phyloP scores from a whole-genome alignment of 768 basidiomycete species.

The Cystofilobasidium bisporidii region DNA sequence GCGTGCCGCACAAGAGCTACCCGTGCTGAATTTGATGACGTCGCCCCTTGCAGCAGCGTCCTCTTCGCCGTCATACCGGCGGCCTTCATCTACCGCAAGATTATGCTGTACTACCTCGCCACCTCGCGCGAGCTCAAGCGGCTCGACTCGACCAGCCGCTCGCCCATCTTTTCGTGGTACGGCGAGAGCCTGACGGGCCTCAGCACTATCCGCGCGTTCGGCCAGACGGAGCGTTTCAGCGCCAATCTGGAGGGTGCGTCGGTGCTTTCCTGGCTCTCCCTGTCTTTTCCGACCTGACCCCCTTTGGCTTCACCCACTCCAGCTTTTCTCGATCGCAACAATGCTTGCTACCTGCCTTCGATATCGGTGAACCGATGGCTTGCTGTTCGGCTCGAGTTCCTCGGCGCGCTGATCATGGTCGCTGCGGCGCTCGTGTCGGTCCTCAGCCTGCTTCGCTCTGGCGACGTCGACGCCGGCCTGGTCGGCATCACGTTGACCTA shows the following conservation, averaged over 20 bases:
- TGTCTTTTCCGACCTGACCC: not conserved
- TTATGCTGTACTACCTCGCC: slow-evolving; percentile 65
- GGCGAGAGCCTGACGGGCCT: slow-evolving; percentile 37
- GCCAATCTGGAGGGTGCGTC: not conserved
- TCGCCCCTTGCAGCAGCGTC: not conserved
- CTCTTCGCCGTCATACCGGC: not conserved
- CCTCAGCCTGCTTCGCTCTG: slow-evolving; percentile 58
- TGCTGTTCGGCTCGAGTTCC: slow-evolving; percentile 69
- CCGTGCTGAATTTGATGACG: not conserved
- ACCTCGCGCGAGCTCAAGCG: slow-evolving; percentile 41
- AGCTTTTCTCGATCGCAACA: slow-evolving; percentile 60
- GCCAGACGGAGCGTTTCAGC: slow-evolving; percentile 32
- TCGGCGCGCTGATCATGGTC: slow-evolving; percentile 71
- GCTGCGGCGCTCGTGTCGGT: slow-evolving; percentile 60
- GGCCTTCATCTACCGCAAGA: slow-evolving; percentile 62
- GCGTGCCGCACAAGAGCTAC: no score
- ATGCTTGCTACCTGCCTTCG: slow-evolving; percentile 63
- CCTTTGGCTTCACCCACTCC: no score
- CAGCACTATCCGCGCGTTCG: slow-evolving; percentile 37
- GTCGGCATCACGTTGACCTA: slow-evolving; percentile 81
- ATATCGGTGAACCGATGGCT: slow-evolving; percentile 54
- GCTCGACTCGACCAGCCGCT: slow-evolving; percentile 56
- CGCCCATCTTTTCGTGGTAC: slow-evolving; percentile 69
- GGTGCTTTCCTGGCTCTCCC: no score
- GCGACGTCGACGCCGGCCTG: slow-evolving; percentile 68